Conservation (phyloP, 2,329 filamentous ascomycete species). For the Xylaria sp. region DNA sequence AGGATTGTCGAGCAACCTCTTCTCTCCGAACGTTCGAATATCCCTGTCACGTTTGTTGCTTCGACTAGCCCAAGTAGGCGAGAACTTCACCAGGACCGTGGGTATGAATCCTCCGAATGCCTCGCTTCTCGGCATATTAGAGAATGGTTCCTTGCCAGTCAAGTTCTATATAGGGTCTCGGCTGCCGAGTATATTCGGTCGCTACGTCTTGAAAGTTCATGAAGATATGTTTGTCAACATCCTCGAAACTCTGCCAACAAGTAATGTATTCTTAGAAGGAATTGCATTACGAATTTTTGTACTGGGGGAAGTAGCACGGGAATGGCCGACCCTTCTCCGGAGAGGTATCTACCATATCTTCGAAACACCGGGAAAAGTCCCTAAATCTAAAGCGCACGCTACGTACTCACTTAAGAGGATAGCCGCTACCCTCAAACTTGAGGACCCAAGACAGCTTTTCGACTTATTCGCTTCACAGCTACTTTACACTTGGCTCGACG, state of each 20-base stretch:
- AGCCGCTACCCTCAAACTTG: conserved; percentile 67
- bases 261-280: conserved; percentile 75
- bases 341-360: conserved; percentile 93
- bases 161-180: conserved; percentile 76
- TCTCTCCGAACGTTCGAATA: conserved; percentile 72
- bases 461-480: conserved; percentile 85
- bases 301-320: conserved; percentile 76
- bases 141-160: conserved; percentile 68
- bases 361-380: conserved; percentile 79
- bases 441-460: conserved; percentile 74
- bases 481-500: conserved; percentile 86
- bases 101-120: conserved; percentile 67
- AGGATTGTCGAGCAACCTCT: conserved; percentile 68
- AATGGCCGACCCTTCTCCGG: conserved; percentile 85
- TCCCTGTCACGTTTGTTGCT: conserved; percentile 72
- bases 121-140: conserved; percentile 75
- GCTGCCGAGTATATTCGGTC: conserved; percentile 76
- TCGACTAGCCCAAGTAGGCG: conserved; percentile 68
- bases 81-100: conserved; percentile 68
- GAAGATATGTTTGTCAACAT: conserved; percentile 86
- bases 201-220: conserved; percentile 82
- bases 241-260: conserved; percentile 75
- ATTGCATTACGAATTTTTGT: conserved; percentile 83
- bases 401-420: conserved; percentile 72
- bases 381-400: conserved; percentile 70